These are phyloP conservation scores for Theobroma cacao DNA, from an alignment of 345 rosid species.

Conservation along the genomic window DNA sequence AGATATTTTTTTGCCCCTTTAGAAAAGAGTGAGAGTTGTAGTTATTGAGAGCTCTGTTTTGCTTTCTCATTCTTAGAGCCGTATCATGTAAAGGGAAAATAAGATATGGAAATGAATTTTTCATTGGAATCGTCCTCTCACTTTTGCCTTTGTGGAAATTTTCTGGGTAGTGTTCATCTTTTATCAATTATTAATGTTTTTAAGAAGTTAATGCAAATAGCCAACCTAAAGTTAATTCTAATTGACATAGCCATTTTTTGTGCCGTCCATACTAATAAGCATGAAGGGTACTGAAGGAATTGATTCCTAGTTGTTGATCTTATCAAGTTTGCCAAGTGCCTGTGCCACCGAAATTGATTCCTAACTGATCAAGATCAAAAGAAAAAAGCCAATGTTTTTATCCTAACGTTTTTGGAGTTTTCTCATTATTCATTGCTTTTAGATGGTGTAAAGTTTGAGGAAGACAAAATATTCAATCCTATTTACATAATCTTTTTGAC, in stretches of 20 bases:
- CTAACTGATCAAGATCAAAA: background rate
- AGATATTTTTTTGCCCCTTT: background rate
- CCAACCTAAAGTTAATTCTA: too few relatives aligned
- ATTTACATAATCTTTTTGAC: background rate
- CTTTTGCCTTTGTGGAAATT: background rate
- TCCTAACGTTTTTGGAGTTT: background rate
- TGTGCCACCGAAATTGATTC: background rate
- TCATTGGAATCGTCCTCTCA: constrained; percentile 2
- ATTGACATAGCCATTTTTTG: background rate
- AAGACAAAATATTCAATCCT: background rate
- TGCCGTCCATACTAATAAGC: background rate
- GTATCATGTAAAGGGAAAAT: constrained; percentile 31
- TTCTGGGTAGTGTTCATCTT: too few relatives aligned
- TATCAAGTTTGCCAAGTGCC: background rate
- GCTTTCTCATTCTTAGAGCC: constrained; percentile 7
- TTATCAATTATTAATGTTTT: too few relatives aligned
- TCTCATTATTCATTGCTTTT: background rate
- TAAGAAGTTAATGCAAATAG: too few relatives aligned
- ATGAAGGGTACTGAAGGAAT: background rate
- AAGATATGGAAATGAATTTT: constrained; percentile 29
- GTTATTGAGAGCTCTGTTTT: constrained; percentile 10
- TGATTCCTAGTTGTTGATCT: background rate
- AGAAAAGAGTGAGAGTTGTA: constrained; percentile 3
- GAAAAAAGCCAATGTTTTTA: background rate
- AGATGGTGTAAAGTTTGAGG: background rate